These are phyloP conservation scores for Pouteria glomerata DNA, from an alignment of 148 eudicot genomes.

Conservation along the genomic window DNA sequence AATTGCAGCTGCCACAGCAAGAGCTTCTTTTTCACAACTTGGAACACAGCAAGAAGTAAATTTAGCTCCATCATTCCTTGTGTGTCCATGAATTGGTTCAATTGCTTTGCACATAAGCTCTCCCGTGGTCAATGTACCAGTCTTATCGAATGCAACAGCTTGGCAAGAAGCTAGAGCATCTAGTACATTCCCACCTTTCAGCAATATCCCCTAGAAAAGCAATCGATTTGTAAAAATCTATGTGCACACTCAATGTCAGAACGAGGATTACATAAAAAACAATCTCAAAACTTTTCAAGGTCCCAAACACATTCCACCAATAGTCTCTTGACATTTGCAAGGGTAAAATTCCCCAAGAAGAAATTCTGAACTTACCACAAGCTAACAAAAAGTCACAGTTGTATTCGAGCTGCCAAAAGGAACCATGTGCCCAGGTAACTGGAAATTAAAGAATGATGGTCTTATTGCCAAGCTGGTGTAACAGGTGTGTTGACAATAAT, in stretches of 20 bases:
- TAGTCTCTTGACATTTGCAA: not conserved
- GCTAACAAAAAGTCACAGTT: not conserved
- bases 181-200: constrained; percentile 90
- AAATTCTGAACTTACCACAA: not conserved
- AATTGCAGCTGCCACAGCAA: constrained; percentile 99
- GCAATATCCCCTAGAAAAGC: constrained; percentile 71
- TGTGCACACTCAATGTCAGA: not conserved
- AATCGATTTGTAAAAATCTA: not conserved
- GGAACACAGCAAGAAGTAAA: constrained; percentile 71
- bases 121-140: constrained; percentile 96
- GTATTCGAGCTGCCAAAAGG: no score
- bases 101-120: constrained; percentile 86
- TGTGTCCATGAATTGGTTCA: constrained; percentile 88
- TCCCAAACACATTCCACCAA: no score
- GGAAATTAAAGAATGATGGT: no score
- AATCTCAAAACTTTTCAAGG: constrained; percentile 2
- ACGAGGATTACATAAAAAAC: not conserved
- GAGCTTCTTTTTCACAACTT: constrained; percentile 91
- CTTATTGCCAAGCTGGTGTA: no score
- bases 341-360: not conserved
- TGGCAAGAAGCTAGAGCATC: constrained; percentile 89
- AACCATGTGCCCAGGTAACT: no score
- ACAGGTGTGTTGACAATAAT: no score
- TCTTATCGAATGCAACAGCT: constrained; percentile 94
- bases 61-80: constrained; percentile 21